phyloP scores from a whole-genome alignment of 495 filamentous ascomycete genomes.

The Venustampulla echinocandica region DNA sequence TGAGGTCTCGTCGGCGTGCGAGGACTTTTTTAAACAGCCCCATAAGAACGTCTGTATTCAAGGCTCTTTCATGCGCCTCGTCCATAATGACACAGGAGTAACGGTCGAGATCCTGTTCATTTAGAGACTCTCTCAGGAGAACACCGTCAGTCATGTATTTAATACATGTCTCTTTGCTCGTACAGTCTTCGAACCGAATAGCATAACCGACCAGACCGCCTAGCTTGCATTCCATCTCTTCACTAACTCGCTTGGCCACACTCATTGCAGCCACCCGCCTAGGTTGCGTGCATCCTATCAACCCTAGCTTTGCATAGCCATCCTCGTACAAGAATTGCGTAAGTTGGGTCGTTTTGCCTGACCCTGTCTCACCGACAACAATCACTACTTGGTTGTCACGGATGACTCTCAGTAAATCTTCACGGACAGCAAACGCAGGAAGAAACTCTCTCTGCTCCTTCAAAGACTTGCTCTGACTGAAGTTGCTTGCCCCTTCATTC shows the following conservation, averaged over 20 bases:
- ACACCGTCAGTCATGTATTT: slow-evolving; percentile 99
- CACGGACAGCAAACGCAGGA: slow-evolving; percentile 92
- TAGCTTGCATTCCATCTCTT: slow-evolving; percentile 97
- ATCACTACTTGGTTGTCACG: slow-evolving; percentile 96
- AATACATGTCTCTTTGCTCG: slow-evolving; percentile 85
- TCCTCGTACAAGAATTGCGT: slow-evolving; percentile 95
- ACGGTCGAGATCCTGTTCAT: slow-evolving; percentile 84
- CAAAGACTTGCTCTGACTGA: slow-evolving; percentile 86
- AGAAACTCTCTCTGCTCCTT: slow-evolving; percentile 89
- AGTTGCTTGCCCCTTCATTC: slow-evolving; percentile 77
- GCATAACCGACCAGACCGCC: slow-evolving; percentile 89
- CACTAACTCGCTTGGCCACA: slow-evolving; percentile 94
- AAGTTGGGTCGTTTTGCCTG: slow-evolving; percentile 92
- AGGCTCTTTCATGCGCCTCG: slow-evolving; percentile 92
- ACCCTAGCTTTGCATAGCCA: slow-evolving; percentile 74
- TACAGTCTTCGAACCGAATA: slow-evolving; percentile 98
- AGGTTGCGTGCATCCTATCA: slow-evolving; percentile 95
- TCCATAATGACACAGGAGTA: slow-evolving; percentile 99
- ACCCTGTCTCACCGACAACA: slow-evolving; percentile 93
- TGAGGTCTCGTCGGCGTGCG: slow-evolving; percentile 80
- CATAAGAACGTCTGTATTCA: slow-evolving; percentile 97
- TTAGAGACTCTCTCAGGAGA: slow-evolving; percentile 83
- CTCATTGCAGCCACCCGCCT: slow-evolving; percentile 97
- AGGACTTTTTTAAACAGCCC: slow-evolving; percentile 96
- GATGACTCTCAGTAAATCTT: slow-evolving; percentile 90